Conservation (phyloP, 371 early-diverging fungal genomes). For the Nematocida sp. region DNA sequence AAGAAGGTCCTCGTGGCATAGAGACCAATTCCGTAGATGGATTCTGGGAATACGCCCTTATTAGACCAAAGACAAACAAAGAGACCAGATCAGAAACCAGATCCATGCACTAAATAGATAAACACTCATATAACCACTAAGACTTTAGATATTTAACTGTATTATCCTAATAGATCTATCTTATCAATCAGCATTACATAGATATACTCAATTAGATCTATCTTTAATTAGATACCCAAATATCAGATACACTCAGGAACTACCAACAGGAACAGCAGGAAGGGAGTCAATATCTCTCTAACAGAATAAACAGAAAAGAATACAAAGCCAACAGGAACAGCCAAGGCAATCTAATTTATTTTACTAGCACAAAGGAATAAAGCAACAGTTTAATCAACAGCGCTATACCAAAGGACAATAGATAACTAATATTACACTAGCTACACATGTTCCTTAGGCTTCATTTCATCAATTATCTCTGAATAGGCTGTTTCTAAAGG, state of each 20-base stretch:
- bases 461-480: slow-evolving; percentile 50
- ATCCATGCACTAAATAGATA: not conserved
- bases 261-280: no score
- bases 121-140: not conserved
- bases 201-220: not conserved
- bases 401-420: no score
- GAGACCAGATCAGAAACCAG: not conserved
- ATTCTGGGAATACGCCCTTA: slow-evolving; percentile 33
- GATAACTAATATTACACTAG: no score
- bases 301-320: no score
- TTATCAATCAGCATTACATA: not conserved
- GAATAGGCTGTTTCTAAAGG: slow-evolving; percentile 46
- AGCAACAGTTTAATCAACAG: no score
- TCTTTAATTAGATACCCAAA: no score
- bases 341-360: no score
- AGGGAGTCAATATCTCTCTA: no score
- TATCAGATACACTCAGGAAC: no score
- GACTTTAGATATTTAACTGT: not conserved
- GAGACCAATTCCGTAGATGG: not conserved
- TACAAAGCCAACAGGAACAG: no score
- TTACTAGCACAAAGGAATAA: no score
- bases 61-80: not conserved
- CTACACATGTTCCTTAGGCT: slow-evolving; percentile 41
- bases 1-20: slow-evolving; percentile 6
- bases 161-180: not conserved